These are phyloP conservation scores for Candida nonsorbophila DNA, from an alignment of 805 yeast genomes.

Conservation along the genomic window DNA sequence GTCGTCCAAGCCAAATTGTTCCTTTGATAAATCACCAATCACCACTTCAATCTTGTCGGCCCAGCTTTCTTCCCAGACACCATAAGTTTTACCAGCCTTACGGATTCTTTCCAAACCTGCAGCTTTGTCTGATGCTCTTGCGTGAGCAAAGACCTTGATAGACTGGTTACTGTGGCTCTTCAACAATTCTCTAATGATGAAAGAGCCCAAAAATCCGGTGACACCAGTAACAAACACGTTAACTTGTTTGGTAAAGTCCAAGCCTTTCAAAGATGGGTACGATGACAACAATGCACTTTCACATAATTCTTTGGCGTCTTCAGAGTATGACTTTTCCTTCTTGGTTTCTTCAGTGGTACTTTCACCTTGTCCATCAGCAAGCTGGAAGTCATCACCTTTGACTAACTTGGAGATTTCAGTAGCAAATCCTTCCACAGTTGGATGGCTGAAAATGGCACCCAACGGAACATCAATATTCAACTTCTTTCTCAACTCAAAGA, in stretches of 20 bases:
- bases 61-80: slow-evolving; percentile 68
- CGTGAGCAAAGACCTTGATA: slow-evolving; percentile 78
- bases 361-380: slow-evolving; percentile 28
- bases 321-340: slow-evolving; percentile 43
- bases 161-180: slow-evolving; percentile 42
- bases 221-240: slow-evolving; percentile 89
- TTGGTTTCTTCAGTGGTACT: slow-evolving; percentile 18
- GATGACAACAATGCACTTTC: slow-evolving; percentile 32
- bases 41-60: slow-evolving; percentile 59
- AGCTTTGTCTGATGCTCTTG: slow-evolving; percentile 67
- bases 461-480: slow-evolving; percentile 79
- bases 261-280: slow-evolving; percentile 40
- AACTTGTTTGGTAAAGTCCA: slow-evolving; percentile 28
- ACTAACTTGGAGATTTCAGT: slow-evolving; percentile 57
- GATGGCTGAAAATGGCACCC: slow-evolving; percentile 84
- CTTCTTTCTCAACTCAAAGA: slow-evolving; percentile 79
- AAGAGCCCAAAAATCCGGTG: slow-evolving; percentile 95
- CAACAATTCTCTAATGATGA: slow-evolving; percentile 73
- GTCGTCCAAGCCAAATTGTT: slow-evolving; percentile 64
- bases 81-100: slow-evolving; percentile 75
- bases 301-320: slow-evolving; percentile 62
- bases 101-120: slow-evolving; percentile 74
- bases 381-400: slow-evolving; percentile 44
- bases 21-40: slow-evolving; percentile 71
- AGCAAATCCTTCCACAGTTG: slow-evolving; percentile 79